Base-by-base conservation (phyloP, 805 yeast genomes). In the Myxozyma nipponensis region DNA sequence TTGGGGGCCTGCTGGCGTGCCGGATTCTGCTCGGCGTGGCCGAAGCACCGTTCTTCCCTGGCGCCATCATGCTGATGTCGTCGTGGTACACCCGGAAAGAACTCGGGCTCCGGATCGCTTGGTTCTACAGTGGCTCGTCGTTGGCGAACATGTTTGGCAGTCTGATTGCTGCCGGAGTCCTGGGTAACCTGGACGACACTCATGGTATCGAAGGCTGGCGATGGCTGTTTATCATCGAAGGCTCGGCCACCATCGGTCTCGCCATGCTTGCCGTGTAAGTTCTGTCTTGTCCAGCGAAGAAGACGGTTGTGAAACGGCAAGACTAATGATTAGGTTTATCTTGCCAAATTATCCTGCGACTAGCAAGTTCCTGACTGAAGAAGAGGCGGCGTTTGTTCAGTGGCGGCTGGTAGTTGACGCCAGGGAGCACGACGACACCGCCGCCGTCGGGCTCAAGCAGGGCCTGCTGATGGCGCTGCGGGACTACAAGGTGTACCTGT, bases 221-320 rank as follows among this genome's bases (percentile, higher is more conserved):
- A 60, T 77, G 79, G 77, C 66, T 77, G 38, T 77, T 76, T 55
- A 69, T 77, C 46, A 69, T 77, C 54, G 79, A 76, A 54, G 80
- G 79, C 36, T 60, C 67, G 2, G 59, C 70, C 42, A 66, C 72
- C 7, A 54, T 66, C 22, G 63, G 61, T 23, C 56, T 62, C 23
- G 64, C 67, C 3, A 32, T 62, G 24, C 42, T 73, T 13, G 64
- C 38, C 21, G 38, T 7, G 21, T n/a, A n/a, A n/a, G n/a, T n/a
- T n/a, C n/a, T n/a, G n/a, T n/a, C n/a, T n/a, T n/a, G n/a, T n/a
- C n/a, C n/a, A n/a, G n/a, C 74, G 3, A 39, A 26, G 34, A 15
- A 18, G 5, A 23, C 30, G 71, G 62, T 49, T 66, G 72, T 21
- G 7, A 9, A 26, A 9, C 13, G 4, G 17, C 24, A 5, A 7